Conservation (phyloP, 192 early-diverging fungal genomes). For the Backusella luteola region DNA sequence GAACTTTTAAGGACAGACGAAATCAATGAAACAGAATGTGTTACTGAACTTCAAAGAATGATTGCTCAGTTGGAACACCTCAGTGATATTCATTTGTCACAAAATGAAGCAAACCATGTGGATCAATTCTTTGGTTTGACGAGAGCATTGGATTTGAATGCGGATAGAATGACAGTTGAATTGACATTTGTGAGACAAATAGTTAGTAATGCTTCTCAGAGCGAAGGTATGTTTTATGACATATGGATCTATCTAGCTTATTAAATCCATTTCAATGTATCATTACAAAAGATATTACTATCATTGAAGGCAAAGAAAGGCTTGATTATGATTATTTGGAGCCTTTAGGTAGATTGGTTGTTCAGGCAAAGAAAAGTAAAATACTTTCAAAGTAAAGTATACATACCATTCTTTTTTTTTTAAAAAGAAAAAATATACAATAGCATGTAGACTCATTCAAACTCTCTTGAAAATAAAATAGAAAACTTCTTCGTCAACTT, state of each 20-base stretch:
- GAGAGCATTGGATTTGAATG: conserved; percentile 59
- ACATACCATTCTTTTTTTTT: neutral
- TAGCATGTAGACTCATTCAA: neutral
- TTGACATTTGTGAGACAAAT: conserved; percentile 45
- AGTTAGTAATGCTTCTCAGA: conserved; percentile 28
- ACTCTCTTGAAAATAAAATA: conserved; percentile 18
- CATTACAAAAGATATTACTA: conserved; percentile 30
- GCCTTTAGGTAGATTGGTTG: conserved; percentile 37
- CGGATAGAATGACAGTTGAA: conserved; percentile 64
- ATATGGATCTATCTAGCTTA: neutral
- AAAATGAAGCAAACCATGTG: conserved; percentile 44
- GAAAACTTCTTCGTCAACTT: conserved; percentile 65
- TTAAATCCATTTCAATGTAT: neutral
- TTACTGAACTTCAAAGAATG: conserved; percentile 68
- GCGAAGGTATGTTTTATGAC: conserved; percentile 30
- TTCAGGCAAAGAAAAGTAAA: conserved; percentile 55
- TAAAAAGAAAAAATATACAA: too few relatives aligned
- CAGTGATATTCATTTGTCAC: conserved; percentile 58
- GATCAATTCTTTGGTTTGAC: conserved; percentile 53
- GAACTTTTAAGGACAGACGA: conserved; percentile 80
- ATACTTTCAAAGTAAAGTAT: conserved; percentile 46
- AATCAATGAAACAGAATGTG: conserved; percentile 60
- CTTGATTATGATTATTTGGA: conserved; percentile 50
- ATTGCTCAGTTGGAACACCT: conserved; percentile 67
- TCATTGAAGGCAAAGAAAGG: conserved; percentile 40